These are phyloP conservation scores for Starmerella stigmatis DNA, from an alignment of 805 yeast genomes.

Conservation along the genomic window DNA sequence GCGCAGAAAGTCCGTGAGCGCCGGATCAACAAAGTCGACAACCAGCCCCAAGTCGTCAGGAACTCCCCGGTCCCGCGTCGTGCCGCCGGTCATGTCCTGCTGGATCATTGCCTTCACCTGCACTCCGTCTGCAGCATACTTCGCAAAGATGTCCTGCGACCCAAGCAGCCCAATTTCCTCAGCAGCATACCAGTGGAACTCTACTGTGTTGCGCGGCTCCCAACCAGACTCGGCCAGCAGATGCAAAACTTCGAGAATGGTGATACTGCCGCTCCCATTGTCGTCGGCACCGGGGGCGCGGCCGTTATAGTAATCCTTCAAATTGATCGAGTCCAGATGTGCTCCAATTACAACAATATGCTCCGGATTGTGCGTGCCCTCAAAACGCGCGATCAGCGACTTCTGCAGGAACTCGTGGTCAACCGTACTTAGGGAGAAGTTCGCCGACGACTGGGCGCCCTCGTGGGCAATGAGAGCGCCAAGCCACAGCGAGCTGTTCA, in stretches of 20 bases:
- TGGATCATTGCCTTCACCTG: constrained; percentile 74
- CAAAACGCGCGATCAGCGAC: constrained; percentile 57
- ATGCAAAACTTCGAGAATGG: constrained; percentile 63
- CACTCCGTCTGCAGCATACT: constrained; percentile 37
- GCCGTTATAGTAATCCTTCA: constrained; percentile 53
- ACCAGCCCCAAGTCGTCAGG: constrained; percentile 63
- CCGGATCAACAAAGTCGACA: constrained; percentile 51
- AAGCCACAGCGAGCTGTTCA: constrained; percentile 62
- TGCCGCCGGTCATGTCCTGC: constrained; percentile 81
- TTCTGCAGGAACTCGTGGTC: constrained; percentile 70
- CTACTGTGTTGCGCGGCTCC: constrained; percentile 61
- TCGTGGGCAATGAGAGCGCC: constrained; percentile 30
- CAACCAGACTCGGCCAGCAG: constrained; percentile 40
- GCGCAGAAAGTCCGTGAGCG: constrained; percentile 51
- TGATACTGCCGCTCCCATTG: constrained; percentile 77
- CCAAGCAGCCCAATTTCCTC: constrained; percentile 90
- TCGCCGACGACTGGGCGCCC: constrained; percentile 30
- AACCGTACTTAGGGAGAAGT: constrained; percentile 36
- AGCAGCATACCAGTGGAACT: constrained; percentile 89
- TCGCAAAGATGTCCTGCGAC: constrained; percentile 61
- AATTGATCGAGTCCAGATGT: constrained; percentile 75
- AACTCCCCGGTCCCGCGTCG: constrained; percentile 37
- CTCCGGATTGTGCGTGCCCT: constrained; percentile 31
- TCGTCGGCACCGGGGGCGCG: constrained; percentile 94
- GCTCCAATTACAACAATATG: constrained; percentile 66